phyloP scores from a whole-genome alignment of 306 rosid genomes.

The Acacia crassicarpa region DNA sequence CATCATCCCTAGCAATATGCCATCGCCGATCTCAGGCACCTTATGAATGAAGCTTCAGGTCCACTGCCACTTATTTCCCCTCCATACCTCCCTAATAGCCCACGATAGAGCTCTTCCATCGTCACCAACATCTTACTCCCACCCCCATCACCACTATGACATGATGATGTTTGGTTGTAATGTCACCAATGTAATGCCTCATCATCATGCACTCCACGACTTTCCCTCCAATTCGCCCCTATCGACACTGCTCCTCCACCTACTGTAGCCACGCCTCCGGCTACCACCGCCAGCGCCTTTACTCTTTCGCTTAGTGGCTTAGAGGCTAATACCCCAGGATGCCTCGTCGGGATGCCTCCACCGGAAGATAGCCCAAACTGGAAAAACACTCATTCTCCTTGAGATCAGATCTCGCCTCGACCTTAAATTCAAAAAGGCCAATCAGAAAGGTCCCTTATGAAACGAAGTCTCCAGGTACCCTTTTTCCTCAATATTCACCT shows the following conservation, averaged over 20 bases:
- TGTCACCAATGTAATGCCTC: slow-evolving; percentile 42
- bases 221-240: slow-evolving; percentile 53
- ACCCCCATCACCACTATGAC: slow-evolving; percentile 51
- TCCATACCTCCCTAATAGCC: slow-evolving; percentile 38
- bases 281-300: slow-evolving; percentile 44
- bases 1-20: slow-evolving; percentile 39
- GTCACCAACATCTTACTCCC: slow-evolving; percentile 42
- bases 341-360: slow-evolving; percentile 55
- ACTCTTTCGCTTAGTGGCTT: slow-evolving; percentile 60
- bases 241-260: neutral
- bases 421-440: slow-evolving; percentile 90
- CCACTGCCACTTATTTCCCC: slow-evolving; percentile 42
- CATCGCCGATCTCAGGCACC: slow-evolving; percentile 68
- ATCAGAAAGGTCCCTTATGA: slow-evolving; percentile 96
- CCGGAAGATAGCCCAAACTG: slow-evolving; percentile 92
- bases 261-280: slow-evolving; percentile 25
- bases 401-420: slow-evolving; percentile 97
- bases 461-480: slow-evolving; percentile 91
- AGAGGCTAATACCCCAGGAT: slow-evolving; percentile 55
- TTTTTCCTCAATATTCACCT: neutral
- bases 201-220: slow-evolving; percentile 49
- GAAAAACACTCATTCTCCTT: slow-evolving; percentile 93
- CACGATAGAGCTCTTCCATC: slow-evolving; percentile 61
- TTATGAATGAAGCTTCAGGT: slow-evolving; percentile 45
- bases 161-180: slow-evolving; percentile 73